Conservation (phyloP, 129 eudicot species). For the Pittosporum tobira region DNA sequence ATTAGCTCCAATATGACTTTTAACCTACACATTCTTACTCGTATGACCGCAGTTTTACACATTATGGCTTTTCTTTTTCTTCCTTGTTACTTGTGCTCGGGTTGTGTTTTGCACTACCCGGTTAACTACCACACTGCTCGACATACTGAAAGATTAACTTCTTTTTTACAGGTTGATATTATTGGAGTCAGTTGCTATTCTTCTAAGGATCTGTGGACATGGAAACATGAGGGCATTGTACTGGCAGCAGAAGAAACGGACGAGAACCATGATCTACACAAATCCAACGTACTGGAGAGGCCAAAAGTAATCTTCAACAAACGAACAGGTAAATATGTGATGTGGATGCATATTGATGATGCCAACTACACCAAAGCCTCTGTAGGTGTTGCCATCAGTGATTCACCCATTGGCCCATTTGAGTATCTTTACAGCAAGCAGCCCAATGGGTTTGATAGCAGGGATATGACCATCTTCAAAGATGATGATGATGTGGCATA, state of each 20-base stretch:
- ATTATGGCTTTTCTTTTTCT: no score
- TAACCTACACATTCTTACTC: no score
- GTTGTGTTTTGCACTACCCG: background rate
- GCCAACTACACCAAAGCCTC: conserved; percentile 88
- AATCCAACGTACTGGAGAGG: conserved; percentile 76
- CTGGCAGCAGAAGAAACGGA: conserved; percentile 69
- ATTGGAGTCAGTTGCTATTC: conserved; percentile 97
- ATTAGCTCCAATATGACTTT: no score
- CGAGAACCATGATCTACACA: conserved; percentile 84
- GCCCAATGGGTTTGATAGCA: conserved; percentile 84
- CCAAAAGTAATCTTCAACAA: conserved; percentile 83
- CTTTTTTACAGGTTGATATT: conserved; percentile 63
- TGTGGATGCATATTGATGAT: conserved; percentile 99
- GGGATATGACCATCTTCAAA: conserved; percentile 97
- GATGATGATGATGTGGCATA: conserved; percentile 79
- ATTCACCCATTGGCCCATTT: conserved; percentile 77
- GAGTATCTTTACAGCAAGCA: conserved; percentile 59
- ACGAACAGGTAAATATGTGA: conserved; percentile 65
- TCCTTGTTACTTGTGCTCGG: background rate
- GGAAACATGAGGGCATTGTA: conserved; percentile 93
- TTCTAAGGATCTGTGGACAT: conserved; percentile 88
- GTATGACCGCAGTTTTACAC: no score
- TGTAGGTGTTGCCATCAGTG: conserved; percentile 65
- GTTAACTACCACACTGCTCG: background rate
- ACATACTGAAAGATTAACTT: background rate